Base-by-base conservation (phyloP, 2,329 filamentous ascomycete genomes). In the Botrytis porri region DNA sequence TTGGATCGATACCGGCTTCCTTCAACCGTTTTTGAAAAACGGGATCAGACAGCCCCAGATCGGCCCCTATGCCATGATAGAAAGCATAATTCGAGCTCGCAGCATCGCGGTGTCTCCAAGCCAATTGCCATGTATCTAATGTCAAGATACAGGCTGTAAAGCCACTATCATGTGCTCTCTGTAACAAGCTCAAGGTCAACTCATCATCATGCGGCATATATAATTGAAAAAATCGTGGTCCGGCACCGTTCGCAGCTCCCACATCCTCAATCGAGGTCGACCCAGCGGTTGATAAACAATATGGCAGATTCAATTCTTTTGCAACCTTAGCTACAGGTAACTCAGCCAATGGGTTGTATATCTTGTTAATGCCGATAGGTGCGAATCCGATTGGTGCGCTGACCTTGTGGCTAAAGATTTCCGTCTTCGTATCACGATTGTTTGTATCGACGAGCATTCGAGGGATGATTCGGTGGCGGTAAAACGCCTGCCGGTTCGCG, bases 131-230 rank as follows among this genome's bases (percentile, higher is more conserved):
- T 0, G 88, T 91, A 79, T 91, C 89, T 0, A 88, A 84, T 1
- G 88, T 91, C 1, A 91, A 81, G 10, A 91, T 86, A 71, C 86
- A 86, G 0, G 85, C 89, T 3, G 84, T 83, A 79, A 87, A 91
- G 0, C 88, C 88, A 8, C 81, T 82, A 2, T 86, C 81, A 74
- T 84, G 82, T 0, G 89, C 89, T 35, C 88, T 82, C n/a, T 82
- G 82, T 2, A 91, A 81, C 25, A 91, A 81, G 0, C 85, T 88
- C 4, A 88, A 70, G 0, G 88, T 88, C 37, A 90, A 79, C 72
- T 87, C 87, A 73, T 90, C 88, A 75, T 91, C 88, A 72, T 90
- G 88, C 2, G 87, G 87, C 85, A 88, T 86, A 79, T 91, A 91
- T 1, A 91, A 82, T 79, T 91, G 89, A 80, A 86, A 91, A 79